Evolutionary conservation across 768 basidiomycete genomes (phyloP).

Genomic region (Pulveroboletus ravenelii): DNA sequence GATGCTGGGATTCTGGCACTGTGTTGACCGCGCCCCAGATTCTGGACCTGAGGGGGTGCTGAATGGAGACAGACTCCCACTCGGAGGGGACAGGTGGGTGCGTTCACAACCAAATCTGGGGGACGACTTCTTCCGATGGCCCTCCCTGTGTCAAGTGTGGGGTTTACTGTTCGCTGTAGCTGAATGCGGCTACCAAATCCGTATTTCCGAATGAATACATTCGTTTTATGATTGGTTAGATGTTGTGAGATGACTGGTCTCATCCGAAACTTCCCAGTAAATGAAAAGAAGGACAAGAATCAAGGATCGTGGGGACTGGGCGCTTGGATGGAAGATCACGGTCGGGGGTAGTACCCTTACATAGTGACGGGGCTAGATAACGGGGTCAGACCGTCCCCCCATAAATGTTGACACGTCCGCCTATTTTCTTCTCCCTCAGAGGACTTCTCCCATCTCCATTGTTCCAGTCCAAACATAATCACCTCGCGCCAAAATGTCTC

Average conservation of each 20-base stretch:
- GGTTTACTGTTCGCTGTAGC: neutral
- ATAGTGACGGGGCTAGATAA: neutral
- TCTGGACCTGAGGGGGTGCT: constrained; percentile 76
- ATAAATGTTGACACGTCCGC: neutral
- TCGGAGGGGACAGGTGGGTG: constrained; percentile 68
- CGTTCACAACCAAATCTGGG: constrained; percentile 61
- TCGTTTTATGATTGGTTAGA: too few species aligned
- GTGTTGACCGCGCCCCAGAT: constrained; percentile 42
- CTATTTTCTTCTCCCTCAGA: neutral
- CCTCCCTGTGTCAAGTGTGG: constrained; percentile 21
- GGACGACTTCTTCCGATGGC: constrained; percentile 22
- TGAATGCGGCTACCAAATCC: too few species aligned
- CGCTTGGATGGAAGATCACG: neutral
- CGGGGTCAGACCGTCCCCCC: neutral
- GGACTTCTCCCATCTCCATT: neutral
- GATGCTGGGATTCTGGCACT: neutral
- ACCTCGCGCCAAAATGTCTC: neutral
- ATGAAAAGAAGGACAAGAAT: neutral
- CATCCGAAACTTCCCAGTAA: neutral
- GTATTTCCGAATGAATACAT: neutral
- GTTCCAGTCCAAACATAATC: neutral
- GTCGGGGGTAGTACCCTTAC: neutral
- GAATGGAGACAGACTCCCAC: constrained; percentile 74
- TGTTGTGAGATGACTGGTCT: neutral
- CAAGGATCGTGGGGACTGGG: neutral